Evolutionary conservation across 352 stramenopile genomes (phyloP).

Genomic region (Phytophthora chlamydospora): DNA sequence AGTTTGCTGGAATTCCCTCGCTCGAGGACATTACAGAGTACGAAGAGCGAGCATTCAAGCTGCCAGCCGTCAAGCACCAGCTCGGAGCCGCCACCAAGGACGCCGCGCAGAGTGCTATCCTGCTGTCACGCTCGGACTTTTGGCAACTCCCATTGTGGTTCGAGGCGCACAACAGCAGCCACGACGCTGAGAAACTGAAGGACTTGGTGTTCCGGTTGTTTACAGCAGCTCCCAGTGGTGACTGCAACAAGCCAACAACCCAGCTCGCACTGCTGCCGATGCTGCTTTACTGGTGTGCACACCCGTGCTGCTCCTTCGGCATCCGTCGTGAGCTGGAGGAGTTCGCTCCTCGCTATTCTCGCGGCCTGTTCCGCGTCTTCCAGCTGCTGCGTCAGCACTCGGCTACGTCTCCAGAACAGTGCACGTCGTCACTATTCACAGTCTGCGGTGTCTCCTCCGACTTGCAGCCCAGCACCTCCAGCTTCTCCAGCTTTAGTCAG

Average conservation of each 20-base stretch:
- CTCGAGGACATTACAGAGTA: conserved; percentile 34
- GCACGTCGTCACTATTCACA: conserved; percentile 28
- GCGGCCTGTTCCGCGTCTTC: conserved; percentile 50
- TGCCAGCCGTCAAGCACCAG: conserved; percentile 13
- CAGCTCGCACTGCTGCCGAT: conserved; percentile 36
- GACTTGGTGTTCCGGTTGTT: conserved; percentile 51
- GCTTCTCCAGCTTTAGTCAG: conserved; percentile 45
- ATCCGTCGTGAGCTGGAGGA: conserved; percentile 40
- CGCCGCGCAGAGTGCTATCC: conserved; percentile 1
- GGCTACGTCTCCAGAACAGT: background rate
- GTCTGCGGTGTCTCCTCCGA: conserved; percentile 14
- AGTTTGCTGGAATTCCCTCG: conserved; percentile 41
- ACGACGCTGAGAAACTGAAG: conserved; percentile 23
- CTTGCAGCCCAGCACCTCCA: conserved; percentile 6
- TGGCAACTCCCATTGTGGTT: conserved; percentile 51
- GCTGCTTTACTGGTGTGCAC: conserved; percentile 46
- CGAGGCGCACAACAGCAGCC: conserved; percentile 14
- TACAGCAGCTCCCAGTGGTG: background rate
- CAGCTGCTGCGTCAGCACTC: conserved; percentile 23
- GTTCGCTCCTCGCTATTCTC: conserved; percentile 44
- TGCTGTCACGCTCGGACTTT: conserved; percentile 36
- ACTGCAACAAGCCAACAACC: background rate
- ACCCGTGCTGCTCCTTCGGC: conserved; percentile 34
- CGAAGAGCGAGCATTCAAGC: conserved; percentile 8
- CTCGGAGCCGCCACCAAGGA: background rate